A percentile compares a stretch with the other conserved stretches of the same genome.
These are phyloP conservation scores for Penstemon newberryi DNA, from an alignment of 257 asterid genomes.

Conservation along the genomic window DNA sequence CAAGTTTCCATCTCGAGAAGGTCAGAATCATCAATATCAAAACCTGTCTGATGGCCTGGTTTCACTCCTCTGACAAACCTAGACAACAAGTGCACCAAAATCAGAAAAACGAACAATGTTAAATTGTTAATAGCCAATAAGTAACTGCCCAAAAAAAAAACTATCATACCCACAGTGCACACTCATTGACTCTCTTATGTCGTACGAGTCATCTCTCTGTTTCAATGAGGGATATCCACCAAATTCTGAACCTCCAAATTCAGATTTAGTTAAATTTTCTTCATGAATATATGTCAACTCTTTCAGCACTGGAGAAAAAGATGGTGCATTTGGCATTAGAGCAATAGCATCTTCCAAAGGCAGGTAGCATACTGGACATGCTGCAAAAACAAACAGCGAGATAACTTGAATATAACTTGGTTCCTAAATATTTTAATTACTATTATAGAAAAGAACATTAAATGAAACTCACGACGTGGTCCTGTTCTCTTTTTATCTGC, in stretches of 20 bases:
- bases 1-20: slow-evolving; percentile 85
- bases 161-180: slow-evolving; percentile 88
- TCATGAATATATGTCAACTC: slow-evolving; percentile 66
- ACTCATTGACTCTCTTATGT: slow-evolving; percentile 75
- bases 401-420: not conserved
- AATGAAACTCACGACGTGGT: slow-evolving; percentile 76
- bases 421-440: slow-evolving; percentile 1
- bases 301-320: slow-evolving; percentile 73
- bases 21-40: slow-evolving; percentile 76
- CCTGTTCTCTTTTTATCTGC: slow-evolving; percentile 87
- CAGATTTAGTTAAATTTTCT: slow-evolving; percentile 63
- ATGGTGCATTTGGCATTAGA: slow-evolving; percentile 70
- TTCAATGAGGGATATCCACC: slow-evolving; percentile 84
- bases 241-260: slow-evolving; percentile 93
- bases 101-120: not conserved
- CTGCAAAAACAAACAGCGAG: slow-evolving; percentile 46
- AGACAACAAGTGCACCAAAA: slow-evolving; percentile 16
- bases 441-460: not conserved
- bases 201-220: slow-evolving; percentile 75
- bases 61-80: slow-evolving; percentile 85
- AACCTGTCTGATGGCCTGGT: slow-evolving; percentile 82
- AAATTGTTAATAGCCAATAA: not conserved
- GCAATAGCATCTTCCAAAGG: slow-evolving; percentile 76
- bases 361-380: slow-evolving; percentile 94
- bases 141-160: slow-evolving; percentile 7